Evolutionary conservation across 495 filamentous ascomycete species (phyloP).

Genomic region (Xylaria grammica): DNA sequence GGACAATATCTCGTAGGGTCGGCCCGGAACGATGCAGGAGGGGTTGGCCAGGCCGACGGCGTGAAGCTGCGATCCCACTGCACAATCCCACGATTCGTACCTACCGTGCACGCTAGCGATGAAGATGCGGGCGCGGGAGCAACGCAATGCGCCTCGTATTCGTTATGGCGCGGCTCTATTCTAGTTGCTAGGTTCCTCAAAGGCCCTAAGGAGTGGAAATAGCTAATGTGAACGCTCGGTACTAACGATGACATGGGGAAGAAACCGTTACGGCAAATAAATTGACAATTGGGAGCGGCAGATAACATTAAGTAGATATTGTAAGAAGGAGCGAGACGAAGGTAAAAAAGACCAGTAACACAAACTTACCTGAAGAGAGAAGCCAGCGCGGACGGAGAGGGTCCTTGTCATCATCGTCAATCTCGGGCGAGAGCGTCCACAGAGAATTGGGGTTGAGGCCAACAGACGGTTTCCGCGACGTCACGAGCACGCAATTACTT

Average conservation of each 20-base stretch:
- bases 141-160: slow-evolving; percentile 25
- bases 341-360: neutral
- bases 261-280: neutral
- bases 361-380: slow-evolving; percentile 12
- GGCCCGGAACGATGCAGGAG: neutral
- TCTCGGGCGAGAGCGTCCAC: slow-evolving; percentile 20
- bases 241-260: neutral
- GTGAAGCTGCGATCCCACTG: neutral
- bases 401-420: neutral
- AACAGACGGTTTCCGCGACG: slow-evolving; percentile 19
- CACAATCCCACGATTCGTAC: slow-evolving; percentile 39
- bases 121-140: slow-evolving; percentile 27
- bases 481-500: slow-evolving; percentile 34
- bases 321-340: neutral
- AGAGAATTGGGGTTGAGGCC: neutral
- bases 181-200: neutral
- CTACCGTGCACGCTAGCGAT: slow-evolving; percentile 34
- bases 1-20: neutral
- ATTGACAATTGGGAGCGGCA: neutral
- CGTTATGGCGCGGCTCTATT: neutral
- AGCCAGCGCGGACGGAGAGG: slow-evolving; percentile 26
- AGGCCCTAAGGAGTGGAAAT: neutral
- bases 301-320: neutral
- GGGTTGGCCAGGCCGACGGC: neutral
- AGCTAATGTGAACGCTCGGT: neutral